Evolutionary conservation across 2,329 filamentous ascomycete genomes (phyloP).

Genomic region (Neodidymelliopsis sp.): DNA sequence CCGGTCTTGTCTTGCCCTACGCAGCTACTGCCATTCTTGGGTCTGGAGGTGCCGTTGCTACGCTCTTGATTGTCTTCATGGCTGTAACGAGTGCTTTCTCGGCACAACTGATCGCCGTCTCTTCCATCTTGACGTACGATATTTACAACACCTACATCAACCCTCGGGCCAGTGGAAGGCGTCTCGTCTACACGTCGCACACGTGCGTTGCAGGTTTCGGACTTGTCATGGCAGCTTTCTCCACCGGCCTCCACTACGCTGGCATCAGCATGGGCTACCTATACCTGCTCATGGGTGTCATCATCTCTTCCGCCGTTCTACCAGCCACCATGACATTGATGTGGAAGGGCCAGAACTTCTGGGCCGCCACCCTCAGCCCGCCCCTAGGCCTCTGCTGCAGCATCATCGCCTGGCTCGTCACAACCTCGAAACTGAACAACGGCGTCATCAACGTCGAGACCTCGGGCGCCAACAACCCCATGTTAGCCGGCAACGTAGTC

Average conservation of each 20-base stretch:
- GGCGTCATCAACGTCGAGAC: conserved; percentile 43
- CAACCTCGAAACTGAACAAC: conserved; percentile 44
- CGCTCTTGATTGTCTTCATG: conserved; percentile 56
- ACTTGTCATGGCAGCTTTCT: conserved; percentile 79
- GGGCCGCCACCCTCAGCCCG: conserved; percentile 73
- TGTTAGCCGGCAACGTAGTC: conserved; percentile 86
- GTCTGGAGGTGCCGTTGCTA: conserved; percentile 41
- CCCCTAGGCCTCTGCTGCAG: conserved; percentile 73
- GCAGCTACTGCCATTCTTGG: conserved; percentile 43
- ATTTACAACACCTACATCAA: conserved; percentile 88
- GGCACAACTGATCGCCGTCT: conserved; percentile 68
- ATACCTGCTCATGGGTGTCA: conserved; percentile 89
- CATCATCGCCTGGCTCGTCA: conserved; percentile 60
- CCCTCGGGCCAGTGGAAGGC: conserved; percentile 74
- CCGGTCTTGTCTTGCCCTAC: conserved; percentile 43
- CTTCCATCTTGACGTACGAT: conserved; percentile 87
- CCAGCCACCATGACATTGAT: conserved; percentile 81
- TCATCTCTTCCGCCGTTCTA: conserved; percentile 84
- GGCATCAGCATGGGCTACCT: conserved; percentile 76
- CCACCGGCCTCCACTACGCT: conserved; percentile 68
- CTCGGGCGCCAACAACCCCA: conserved; percentile 76
- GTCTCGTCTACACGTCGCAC: conserved; percentile 81
- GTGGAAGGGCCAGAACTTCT: conserved; percentile 81
- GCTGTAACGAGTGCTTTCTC: conserved; percentile 55
- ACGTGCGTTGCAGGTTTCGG: conserved; percentile 76